Percentiles rank a stretch among this genome's conserved stretches.
Conservation (phyloP, 805 yeast genomes). For the Peterozyma xylosa region DNA sequence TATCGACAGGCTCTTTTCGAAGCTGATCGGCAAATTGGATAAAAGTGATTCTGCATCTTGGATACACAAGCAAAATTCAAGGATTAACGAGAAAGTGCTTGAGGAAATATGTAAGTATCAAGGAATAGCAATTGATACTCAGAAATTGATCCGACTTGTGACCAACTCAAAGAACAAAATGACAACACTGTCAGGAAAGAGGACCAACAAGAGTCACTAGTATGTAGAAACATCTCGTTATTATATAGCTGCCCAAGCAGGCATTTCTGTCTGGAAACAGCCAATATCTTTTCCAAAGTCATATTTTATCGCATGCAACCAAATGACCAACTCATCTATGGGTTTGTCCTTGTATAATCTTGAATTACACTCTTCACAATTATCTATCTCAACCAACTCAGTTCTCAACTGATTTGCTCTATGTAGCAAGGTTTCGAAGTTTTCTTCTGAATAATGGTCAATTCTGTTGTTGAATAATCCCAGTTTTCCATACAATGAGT, state of each 20-base stretch:
- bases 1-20: too few species aligned
- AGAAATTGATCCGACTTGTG: too few species aligned
- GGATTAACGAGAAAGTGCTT: too few species aligned
- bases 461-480: slow-evolving; percentile 3
- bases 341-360: slow-evolving; percentile 23
- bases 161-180: too few species aligned
- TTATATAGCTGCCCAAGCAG: slow-evolving; percentile 35
- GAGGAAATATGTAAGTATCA: too few species aligned
- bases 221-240: too few species aligned
- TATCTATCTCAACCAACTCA: slow-evolving; percentile 13
- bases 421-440: slow-evolving; percentile 9
- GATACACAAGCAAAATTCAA: too few species aligned
- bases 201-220: too few species aligned
- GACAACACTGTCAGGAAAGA: too few species aligned
- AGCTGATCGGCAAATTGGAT: too few species aligned
- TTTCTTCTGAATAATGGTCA: background rate
- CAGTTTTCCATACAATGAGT: slow-evolving; percentile 20
- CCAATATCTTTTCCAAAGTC: slow-evolving; percentile 19
- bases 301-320: slow-evolving; percentile 41
- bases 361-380: slow-evolving; percentile 28
- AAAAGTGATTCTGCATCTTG: too few species aligned
- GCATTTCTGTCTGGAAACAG: slow-evolving; percentile 33
- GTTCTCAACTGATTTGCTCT: slow-evolving; percentile 11
- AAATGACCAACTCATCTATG: slow-evolving; percentile 25
- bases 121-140: too few species aligned